phyloP scores from a whole-genome alignment of 305 asterid genomes.

The Salvia sclarea region DNA sequence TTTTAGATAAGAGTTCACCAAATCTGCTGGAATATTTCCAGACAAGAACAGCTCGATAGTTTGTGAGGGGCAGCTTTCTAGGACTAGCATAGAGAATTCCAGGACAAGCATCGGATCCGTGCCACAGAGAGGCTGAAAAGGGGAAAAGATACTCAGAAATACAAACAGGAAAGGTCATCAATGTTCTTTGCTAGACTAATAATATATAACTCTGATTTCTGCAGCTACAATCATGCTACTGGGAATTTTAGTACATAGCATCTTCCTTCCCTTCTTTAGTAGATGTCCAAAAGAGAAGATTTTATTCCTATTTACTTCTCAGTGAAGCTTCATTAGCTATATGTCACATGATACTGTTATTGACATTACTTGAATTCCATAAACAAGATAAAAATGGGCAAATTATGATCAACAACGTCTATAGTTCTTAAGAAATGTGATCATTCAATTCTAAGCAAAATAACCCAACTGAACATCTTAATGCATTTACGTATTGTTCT shows the following conservation, averaged over 20 bases:
- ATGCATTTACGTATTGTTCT: not conserved
- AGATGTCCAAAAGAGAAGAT: not conserved
- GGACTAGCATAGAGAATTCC: constrained; percentile 93
- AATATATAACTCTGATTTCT: constrained; percentile 21
- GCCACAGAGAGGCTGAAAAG: constrained; percentile 84
- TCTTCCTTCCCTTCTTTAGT: not conserved
- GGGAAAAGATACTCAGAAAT: constrained; percentile 25
- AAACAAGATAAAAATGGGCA: constrained; percentile 6
- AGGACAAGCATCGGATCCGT: constrained; percentile 94
- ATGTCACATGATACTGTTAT: constrained; percentile 14
- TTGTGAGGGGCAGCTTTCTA: constrained; percentile 90
- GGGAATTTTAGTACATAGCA: not conserved
- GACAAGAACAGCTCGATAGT: constrained; percentile 92
- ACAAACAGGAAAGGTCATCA: constrained; percentile 25
- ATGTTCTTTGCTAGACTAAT: constrained; percentile 17
- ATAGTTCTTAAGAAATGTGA: constrained; percentile 7
- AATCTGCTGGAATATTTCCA: constrained; percentile 95
- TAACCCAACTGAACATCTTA: not conserved
- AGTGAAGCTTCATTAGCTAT: not conserved
- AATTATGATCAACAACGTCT: constrained; percentile 3
- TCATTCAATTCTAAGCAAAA: constrained; percentile 16
- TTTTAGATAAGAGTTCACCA: constrained; percentile 89
- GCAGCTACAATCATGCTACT: constrained; percentile 25
- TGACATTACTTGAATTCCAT: constrained; percentile 19
- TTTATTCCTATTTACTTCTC: not conserved